Percentiles rank a stretch among this genome's conserved stretches.
Conservation (phyloP, 2,329 filamentous ascomycete species). For the Teratosphaeriaceae sp. region DNA sequence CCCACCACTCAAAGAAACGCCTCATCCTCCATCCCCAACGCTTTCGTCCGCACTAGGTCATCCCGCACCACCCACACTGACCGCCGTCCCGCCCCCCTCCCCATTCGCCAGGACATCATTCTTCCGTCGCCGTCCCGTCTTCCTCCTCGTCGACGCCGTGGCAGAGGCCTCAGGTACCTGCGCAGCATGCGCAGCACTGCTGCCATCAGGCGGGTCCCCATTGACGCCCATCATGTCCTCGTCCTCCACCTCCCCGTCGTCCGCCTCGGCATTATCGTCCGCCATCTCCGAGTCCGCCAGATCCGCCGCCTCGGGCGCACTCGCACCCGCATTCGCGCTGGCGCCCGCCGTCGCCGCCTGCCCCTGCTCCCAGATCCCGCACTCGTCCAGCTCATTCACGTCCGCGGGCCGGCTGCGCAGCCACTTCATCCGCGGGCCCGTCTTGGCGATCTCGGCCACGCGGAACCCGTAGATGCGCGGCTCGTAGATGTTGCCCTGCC, state of each 20-base stretch:
- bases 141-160: background rate
- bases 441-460: slow-evolving; percentile 82
- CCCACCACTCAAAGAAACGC: too few species aligned
- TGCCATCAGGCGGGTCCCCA: too few species aligned
- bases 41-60: slow-evolving; percentile 1
- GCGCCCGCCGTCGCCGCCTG: slow-evolving; percentile 9
- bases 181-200: background rate
- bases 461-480: slow-evolving; percentile 95
- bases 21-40: background rate
- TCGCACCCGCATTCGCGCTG: background rate
- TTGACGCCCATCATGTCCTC: slow-evolving; percentile 25
- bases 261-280: slow-evolving; percentile 22
- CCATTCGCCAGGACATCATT: slow-evolving; percentile 10
- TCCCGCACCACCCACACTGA: slow-evolving; percentile 15
- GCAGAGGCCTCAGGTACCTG: background rate
- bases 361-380: slow-evolving; percentile 31
- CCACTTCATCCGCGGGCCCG: slow-evolving; percentile 96
- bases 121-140: slow-evolving; percentile 7
- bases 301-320: slow-evolving; percentile 9
- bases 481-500: slow-evolving; percentile 78
- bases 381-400: slow-evolving; percentile 77
- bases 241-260: slow-evolving; percentile 25
- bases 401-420: slow-evolving; percentile 75
- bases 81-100: slow-evolving; percentile 12
- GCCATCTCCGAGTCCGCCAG: slow-evolving; percentile 26